Base-by-base conservation (phyloP, 1,284 basidiomycete genomes). In the Coniferiporia sulphurascens region DNA sequence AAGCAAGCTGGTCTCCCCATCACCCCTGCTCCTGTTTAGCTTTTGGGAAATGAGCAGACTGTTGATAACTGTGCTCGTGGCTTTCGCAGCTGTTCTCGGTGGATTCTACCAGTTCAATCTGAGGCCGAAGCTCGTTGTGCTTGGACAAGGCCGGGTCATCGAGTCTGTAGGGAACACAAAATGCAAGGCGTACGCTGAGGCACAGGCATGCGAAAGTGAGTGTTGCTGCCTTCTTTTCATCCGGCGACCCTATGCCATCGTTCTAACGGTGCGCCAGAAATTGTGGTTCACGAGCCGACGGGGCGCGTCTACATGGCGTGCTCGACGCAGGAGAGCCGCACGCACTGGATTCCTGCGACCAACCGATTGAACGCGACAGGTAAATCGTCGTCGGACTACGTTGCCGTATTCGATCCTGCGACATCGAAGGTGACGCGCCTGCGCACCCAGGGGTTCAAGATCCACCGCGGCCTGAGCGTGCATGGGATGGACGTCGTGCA, bases 401-500 rank as follows among this genome's bases (percentile, higher is more conserved):
- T 91, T 61, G 86, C 86, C 10, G 79, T 78, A 0, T 86, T 84
- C 66, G 78, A 86, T 60, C 80, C 81, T 8, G 62, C 65, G 15
- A 78, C 81, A 5, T 73, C 71, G 32, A 65, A 68, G 58, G 71
- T 84, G 46, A 81, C 74, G 10, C 79, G 74, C 36, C 74, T 90
- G 51, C 64, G 70, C 8, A 68, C 83, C 7, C 63, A 69, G 4
- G 74, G 73, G 34, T 79, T 77, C 66, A 66, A 72, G 12, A 69
- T 71, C 7, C 49, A 62, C 0, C 73, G 76, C 8, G 81, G 80
- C 1, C 72, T 89, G 48, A 83, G 81, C 36, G 66, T 85, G 13
- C 87, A 90, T 64, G 89, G 87, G 12, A 83, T 92, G 79, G 87
- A 88, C 59, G 80, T 90, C 19, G 85, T 87, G 3, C 76, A 78